A percentile compares a stretch with the other conserved stretches of the same genome.
phyloP scores from a whole-genome alignment of 2,329 filamentous ascomycete species.

The Hypoxylon sp. region DNA sequence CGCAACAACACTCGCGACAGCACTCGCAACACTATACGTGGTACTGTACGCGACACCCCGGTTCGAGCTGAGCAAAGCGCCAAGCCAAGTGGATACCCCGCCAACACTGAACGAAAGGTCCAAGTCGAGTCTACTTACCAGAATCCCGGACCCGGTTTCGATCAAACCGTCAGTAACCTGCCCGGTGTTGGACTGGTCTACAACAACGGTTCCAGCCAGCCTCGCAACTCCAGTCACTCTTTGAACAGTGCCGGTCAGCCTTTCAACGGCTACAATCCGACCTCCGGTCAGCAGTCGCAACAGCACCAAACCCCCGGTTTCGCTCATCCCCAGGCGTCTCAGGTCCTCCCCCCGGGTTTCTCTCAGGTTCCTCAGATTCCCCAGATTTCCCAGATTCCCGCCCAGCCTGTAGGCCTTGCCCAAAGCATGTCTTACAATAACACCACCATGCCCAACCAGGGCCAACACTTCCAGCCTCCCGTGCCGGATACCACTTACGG shows the following conservation, averaged over 20 bases:
- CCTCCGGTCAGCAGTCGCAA: conserved; percentile 36
- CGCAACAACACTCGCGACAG: neutral
- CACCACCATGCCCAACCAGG: conserved; percentile 55
- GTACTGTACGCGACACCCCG: neutral
- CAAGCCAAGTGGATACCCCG: neutral
- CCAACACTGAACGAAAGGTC: neutral
- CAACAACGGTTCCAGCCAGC: conserved; percentile 2
- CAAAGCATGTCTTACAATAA: conserved; percentile 54
- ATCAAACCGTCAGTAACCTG: conserved; percentile 36
- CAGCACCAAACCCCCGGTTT: conserved; percentile 36
- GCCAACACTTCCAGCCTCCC: conserved; percentile 68
- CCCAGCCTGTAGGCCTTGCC: conserved; percentile 49
- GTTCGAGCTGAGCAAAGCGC: neutral
- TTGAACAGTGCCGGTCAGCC: neutral
- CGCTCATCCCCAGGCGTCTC: conserved; percentile 23
- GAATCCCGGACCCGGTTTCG: conserved; percentile 37
- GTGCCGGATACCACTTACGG: conserved; percentile 69
- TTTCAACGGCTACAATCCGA: conserved; percentile 37
- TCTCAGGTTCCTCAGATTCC: conserved; percentile 27
- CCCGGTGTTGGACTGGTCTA: conserved; percentile 36
- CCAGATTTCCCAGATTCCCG: conserved; percentile 5
- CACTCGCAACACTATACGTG: neutral
- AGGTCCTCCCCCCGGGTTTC: conserved; percentile 29
- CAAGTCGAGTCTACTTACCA: conserved; percentile 29
- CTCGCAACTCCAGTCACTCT: too few relatives aligned